These are phyloP conservation scores for Solanum neorickii DNA, from an alignment of 257 asterid species.

Conservation along the genomic window DNA sequence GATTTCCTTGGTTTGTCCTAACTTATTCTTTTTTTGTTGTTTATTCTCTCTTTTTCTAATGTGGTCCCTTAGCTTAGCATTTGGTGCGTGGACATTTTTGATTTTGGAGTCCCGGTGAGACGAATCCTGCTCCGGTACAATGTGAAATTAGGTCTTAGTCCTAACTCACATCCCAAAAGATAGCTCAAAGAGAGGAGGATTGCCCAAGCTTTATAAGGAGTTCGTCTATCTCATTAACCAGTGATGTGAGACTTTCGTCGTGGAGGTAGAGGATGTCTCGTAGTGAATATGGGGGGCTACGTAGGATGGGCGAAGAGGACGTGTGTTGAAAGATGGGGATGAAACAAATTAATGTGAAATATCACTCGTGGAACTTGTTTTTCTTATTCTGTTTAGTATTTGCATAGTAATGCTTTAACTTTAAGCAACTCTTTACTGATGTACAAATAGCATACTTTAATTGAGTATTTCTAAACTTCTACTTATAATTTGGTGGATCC, in stretches of 20 bases:
- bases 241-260: too few species aligned
- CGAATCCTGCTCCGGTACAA: too few species aligned
- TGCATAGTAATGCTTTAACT: background rate
- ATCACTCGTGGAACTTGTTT: rapidly evolving
- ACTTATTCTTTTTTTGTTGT: background rate
- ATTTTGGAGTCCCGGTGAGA: too few species aligned
- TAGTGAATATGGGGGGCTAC: background rate
- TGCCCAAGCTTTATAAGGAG: too few species aligned
- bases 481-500: background rate
- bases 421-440: background rate
- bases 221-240: too few species aligned
- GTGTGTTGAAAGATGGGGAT: background rate
- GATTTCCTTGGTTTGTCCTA: constrained; percentile 24
- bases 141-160: too few species aligned
- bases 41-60: background rate
- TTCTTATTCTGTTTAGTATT: background rate
- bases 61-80: background rate
- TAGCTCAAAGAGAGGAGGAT: too few species aligned
- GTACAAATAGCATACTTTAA: background rate
- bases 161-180: too few species aligned
- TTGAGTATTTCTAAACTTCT: background rate
- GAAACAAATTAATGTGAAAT: background rate
- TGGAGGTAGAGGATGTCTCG: background rate
- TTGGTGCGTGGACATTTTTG: too few species aligned
- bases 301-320: background rate